These are phyloP conservation scores for Venturia pyrina DNA, from an alignment of 2,329 filamentous ascomycete genomes.

Conservation along the genomic window DNA sequence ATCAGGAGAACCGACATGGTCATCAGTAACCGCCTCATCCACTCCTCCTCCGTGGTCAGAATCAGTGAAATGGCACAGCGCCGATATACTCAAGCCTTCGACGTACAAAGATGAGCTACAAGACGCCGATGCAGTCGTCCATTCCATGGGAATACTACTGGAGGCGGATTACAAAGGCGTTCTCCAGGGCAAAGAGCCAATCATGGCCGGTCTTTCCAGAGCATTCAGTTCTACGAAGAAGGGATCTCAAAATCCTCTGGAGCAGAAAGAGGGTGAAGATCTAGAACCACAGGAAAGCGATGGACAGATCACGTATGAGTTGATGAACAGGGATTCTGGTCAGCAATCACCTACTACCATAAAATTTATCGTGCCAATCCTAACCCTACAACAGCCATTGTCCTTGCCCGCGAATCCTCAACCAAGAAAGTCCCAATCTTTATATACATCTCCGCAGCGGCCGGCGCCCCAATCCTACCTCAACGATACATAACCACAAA, in stretches of 20 bases:
- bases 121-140: conserved; percentile 75
- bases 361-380: neutral
- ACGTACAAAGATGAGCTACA: conserved; percentile 70
- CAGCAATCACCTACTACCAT: conserved; percentile 15
- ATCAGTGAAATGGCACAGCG: conserved; percentile 76
- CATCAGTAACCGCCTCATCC: conserved; percentile 60
- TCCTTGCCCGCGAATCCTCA: conserved; percentile 67
- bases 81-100: conserved; percentile 73
- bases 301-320: conserved; percentile 83
- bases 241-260: conserved; percentile 59
- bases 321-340: conserved; percentile 85
- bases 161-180: conserved; percentile 98
- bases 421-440: conserved; percentile 58
- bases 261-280: conserved; percentile 45
- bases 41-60: conserved; percentile 70
- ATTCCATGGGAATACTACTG: conserved; percentile 90
- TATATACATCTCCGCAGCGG: conserved; percentile 81
- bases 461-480: conserved; percentile 75
- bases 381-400: conserved; percentile 50
- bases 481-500: conserved; percentile 83
- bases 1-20: conserved; percentile 83
- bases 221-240: conserved; percentile 61
- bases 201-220: conserved; percentile 65
- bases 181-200: conserved; percentile 70
- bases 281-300: conserved; percentile 54